A percentile compares a stretch with the other conserved stretches of the same genome.
These are phyloP conservation scores for Candida pini DNA, from an alignment of 805 yeast genomes.

Conservation along the genomic window DNA sequence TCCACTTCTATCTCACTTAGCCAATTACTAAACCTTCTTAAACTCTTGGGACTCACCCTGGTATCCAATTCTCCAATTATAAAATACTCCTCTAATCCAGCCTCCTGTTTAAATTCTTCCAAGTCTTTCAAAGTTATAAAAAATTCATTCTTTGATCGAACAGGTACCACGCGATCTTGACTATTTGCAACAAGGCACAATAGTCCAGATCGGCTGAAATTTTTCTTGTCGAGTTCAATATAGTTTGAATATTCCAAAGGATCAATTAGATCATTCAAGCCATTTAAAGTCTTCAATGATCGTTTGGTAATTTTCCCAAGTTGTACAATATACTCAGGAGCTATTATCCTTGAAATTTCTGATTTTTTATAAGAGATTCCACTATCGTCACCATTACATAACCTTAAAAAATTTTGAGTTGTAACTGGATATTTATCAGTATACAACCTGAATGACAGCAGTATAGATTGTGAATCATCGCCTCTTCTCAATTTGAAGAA, in stretches of 20 bases:
- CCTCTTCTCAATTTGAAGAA: slow-evolving; percentile 4
- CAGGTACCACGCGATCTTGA: background rate
- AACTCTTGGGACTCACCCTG: background rate
- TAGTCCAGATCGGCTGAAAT: slow-evolving; percentile 7
- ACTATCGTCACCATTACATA: slow-evolving; percentile 14
- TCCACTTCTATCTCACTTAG: slow-evolving; percentile 13
- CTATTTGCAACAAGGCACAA: slow-evolving; percentile 13
- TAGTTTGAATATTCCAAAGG: slow-evolving; percentile 4
- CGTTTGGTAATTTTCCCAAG: slow-evolving; percentile 15
- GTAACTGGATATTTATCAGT: slow-evolving; percentile 11
- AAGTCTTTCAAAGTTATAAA: slow-evolving; percentile 21
- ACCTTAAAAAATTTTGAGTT: slow-evolving; percentile 6
- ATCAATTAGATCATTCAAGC: slow-evolving; percentile 10
- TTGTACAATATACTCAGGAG: slow-evolving; percentile 27
- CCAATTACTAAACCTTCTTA: slow-evolving; percentile 11
- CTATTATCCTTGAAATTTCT: slow-evolving; percentile 18
- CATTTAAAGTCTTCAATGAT: slow-evolving; percentile 1
- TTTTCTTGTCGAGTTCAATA: background rate
- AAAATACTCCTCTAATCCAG: slow-evolving; percentile 13
- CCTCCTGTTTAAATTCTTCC: slow-evolving; percentile 4
- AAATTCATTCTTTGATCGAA: slow-evolving; percentile 13
- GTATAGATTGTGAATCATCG: slow-evolving; percentile 1
- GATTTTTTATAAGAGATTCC: slow-evolving; percentile 15
- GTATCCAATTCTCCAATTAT: slow-evolving; percentile 21
- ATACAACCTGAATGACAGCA: slow-evolving; percentile 9